A percentile compares a stretch with the other conserved stretches of the same genome.
These are phyloP conservation scores for Neurospora africana DNA, from an alignment of 495 filamentous ascomycete genomes.

Conservation along the genomic window DNA sequence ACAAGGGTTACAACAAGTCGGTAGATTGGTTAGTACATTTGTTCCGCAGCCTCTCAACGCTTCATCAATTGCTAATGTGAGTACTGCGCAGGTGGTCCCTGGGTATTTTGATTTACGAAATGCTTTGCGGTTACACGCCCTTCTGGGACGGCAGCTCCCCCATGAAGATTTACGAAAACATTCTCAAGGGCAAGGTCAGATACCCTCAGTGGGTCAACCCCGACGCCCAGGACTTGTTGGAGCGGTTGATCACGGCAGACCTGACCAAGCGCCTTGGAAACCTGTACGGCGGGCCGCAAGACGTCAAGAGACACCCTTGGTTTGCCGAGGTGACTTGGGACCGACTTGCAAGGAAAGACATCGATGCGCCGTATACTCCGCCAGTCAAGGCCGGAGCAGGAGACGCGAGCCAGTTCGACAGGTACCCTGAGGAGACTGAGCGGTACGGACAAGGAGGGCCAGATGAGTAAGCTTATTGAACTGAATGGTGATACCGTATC, in stretches of 20 bases:
- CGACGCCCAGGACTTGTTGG: constrained; percentile 84
- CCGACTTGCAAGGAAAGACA: constrained; percentile 82
- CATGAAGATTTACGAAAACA: constrained; percentile 99
- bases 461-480: constrained; percentile 61
- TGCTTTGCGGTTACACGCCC: constrained; percentile 96
- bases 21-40: constrained; percentile 76
- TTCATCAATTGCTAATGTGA: not conserved
- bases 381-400: constrained; percentile 86
- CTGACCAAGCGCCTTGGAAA: constrained; percentile 93
- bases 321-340: constrained; percentile 99
- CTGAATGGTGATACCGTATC: not conserved
- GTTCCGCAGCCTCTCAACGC: not conserved
- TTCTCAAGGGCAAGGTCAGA: constrained; percentile 83
- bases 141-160: constrained; percentile 97
- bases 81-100: constrained; percentile 73
- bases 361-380: constrained; percentile 97
- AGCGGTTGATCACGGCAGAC: constrained; percentile 87
- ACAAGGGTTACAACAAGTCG: constrained; percentile 98
- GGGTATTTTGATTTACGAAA: constrained; percentile 97
- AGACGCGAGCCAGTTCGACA: constrained; percentile 95
- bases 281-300: constrained; percentile 78
- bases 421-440: constrained; percentile 94
- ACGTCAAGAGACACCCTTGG: constrained; percentile 93
- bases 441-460: constrained; percentile 66
- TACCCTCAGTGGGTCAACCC: constrained; percentile 92